Percentiles rank a stretch among this genome's conserved stretches.
Conservation (phyloP, 108 stramenopile genomes). For the Skeletonema potamos region DNA sequence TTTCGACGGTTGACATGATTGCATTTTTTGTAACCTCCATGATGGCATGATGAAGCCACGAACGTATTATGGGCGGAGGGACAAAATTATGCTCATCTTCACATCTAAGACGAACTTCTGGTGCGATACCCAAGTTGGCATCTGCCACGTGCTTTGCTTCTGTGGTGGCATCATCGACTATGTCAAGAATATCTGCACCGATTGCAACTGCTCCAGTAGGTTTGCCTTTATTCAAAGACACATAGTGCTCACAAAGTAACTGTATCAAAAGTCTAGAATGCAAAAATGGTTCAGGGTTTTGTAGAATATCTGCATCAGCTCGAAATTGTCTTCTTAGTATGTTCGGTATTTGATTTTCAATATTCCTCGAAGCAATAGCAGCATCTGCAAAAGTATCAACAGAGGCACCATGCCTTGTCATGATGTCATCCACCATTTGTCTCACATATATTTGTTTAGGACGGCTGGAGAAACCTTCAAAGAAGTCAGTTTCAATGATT, state of each 20-base stretch:
- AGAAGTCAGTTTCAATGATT: constrained; percentile 17
- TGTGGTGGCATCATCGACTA: constrained; percentile 61
- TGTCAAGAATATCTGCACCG: constrained; percentile 33
- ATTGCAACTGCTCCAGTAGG: constrained; percentile 54
- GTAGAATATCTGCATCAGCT: constrained; percentile 1
- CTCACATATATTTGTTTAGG: constrained; percentile 29
- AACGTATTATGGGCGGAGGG: constrained; percentile 60
- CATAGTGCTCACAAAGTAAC: constrained; percentile 70
- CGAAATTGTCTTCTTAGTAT: constrained; percentile 11
- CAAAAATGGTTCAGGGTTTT: constrained; percentile 39
- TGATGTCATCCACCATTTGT: constrained; percentile 57
- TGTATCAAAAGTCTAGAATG: constrained; percentile 58
- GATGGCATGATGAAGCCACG: constrained; percentile 78
- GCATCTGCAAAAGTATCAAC: constrained; percentile 74
- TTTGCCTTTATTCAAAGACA: constrained; percentile 45
- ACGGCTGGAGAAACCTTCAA: constrained; percentile 4
- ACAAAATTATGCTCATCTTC: constrained; percentile 13
- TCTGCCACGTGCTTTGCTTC: constrained; percentile 77
- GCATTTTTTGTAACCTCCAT: constrained; percentile 82
- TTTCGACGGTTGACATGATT: constrained; percentile 62
- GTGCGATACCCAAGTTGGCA: constrained; percentile 54
- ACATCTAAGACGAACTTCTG: constrained; percentile 29
- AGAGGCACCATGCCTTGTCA: constrained; percentile 67
- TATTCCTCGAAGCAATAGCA: constrained; percentile 43
- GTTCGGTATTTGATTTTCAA: background rate